These are phyloP conservation scores for Asterochloris erici DNA, from an alignment of 139 green algal genomes.

Conservation along the genomic window DNA sequence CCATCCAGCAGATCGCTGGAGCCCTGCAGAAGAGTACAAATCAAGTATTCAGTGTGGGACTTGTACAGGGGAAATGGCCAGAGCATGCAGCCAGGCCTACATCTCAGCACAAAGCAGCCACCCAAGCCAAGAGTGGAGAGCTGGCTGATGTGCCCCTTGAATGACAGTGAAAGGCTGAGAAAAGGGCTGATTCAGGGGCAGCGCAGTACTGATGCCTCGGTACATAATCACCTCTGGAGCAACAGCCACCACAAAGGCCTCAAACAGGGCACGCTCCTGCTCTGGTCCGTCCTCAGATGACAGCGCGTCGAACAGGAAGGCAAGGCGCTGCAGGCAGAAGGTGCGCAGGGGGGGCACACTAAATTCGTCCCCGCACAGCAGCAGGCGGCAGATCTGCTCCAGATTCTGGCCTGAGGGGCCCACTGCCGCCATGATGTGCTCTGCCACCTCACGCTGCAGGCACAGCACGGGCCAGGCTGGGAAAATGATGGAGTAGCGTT, in stretches of 20 bases:
- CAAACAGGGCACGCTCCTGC: conserved; percentile 13
- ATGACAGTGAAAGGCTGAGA: not conserved
- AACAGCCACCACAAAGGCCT: conserved; percentile 23
- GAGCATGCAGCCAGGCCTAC: no score
- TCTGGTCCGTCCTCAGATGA: not conserved
- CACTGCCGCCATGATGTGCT: conserved; percentile 10
- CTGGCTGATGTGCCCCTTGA: not conserved
- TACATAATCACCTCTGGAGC: conserved; percentile 10
- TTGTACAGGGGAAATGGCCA: not conserved
- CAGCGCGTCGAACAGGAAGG: conserved; percentile 8
- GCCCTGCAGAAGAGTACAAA: not conserved
- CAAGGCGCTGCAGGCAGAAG: conserved; percentile 19
- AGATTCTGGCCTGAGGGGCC: conserved; percentile 1
- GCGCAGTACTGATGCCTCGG: not conserved
- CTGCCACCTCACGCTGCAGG: conserved; percentile 7
- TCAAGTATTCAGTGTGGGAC: not conserved
- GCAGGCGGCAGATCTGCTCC: conserved; percentile 25
- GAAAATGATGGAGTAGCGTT: no score
- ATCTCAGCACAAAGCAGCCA: no score
- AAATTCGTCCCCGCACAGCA: conserved; percentile 21
- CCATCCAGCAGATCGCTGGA: conserved; percentile 21
- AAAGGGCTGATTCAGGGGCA: not conserved
- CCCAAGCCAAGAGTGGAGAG: not conserved
- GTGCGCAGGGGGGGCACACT: conserved; percentile 16
- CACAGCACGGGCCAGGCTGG: not conserved